Base-by-base conservation (phyloP, 768 basidiomycete genomes). In the Pleurotus salmoneostramineus region DNA sequence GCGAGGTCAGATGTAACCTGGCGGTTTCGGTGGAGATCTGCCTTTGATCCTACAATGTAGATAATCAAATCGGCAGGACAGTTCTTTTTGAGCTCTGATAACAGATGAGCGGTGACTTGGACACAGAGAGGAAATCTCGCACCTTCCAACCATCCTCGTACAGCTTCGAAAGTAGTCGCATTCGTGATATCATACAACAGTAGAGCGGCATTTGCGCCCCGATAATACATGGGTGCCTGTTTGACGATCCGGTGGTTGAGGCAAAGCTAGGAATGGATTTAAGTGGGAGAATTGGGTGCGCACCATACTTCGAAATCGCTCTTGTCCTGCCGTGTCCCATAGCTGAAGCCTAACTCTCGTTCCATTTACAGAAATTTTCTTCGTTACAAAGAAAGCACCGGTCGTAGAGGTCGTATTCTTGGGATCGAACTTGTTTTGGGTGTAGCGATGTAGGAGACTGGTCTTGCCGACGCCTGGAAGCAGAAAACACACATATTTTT, bases 181-280 rank as follows among this genome's bases (percentile, higher is more conserved):
- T 92, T 93, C 67, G 95, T 95, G 64, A 96, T 93, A 79, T 98
- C 95, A 75, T 98, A 98, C 69, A 96, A 81, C 64, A 97, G 80
- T 61, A 98, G 82, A 37, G 95, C 95, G 63, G 94, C 95, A 69
- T 95, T 91, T 66, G 95, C 92, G 69, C 93, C 82, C 74, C 93
- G 87, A 81, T 95, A 95, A 77, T 95, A 96, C 88, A 96, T 94
- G 64, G 92, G 93, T 65, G 94, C 94, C 93, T 93, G 65, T 50
- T 56, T 14, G 63, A 62, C 54, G 54, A 63, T 36, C 45, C 50
- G 60, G 58, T 7, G 45, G 45, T 27, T 49, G 33, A 34, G 48
- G 6, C 59, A 62, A n/a, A 64, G 63, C 48, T 54, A 47, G 45
- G 56, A 31, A 44, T 55, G 61, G 62, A 61, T 50, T 59, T 56